Base-by-base conservation (phyloP, 108 stramenopile species). In the Discostella pseudostelligera region DNA sequence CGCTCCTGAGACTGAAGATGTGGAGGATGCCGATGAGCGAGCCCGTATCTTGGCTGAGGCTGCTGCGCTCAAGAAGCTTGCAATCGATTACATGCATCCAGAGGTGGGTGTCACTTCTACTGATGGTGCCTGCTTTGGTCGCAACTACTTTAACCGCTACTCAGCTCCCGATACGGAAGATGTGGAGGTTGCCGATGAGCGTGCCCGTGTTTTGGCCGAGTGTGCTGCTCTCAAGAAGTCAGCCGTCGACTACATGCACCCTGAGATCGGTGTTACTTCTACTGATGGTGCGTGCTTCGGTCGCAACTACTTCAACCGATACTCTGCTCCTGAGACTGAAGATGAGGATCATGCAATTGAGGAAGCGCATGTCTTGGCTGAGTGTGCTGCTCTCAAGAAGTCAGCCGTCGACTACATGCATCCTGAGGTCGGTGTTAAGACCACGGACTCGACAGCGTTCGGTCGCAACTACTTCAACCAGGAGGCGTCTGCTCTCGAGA, bases 301-400 rank as follows among this genome's bases (percentile, higher is more conserved):
- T 13, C 82, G 84, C 49, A 81, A 80, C 78, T 88, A 86, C 73
- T 88, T 86, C 72, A 61, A 22, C 48, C 86, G 89, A 45, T 48
- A 70, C 0, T 86, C 84, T 49, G 88, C 88, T 51, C 70, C 80
- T 32, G 36, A 37, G 26, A 42, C 37, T 10, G 56, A 64, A 28
- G 61, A 40, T n/a, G 54, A 73, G 65, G 76, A 76, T 16, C 51
- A 63, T 16, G 69, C 54, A 1, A 72, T 81, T 19, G 87, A 85
- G 53, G 83, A 81, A 7, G 63, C 47, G 0, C 49, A 37, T 10
- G 56, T 85, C 57, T 22, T 88, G 36, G 78, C 67, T 2, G 87
- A 88, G n/a, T 25, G 39, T n/a, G 29, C 36, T 9, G 26, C 40
- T 9, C 62, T 84, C 56, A 84, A 81, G 76, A 35, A 83, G 65